Evolutionary conservation across 441 rosid species (phyloP).

Genomic region (Jatropha multifida): DNA sequence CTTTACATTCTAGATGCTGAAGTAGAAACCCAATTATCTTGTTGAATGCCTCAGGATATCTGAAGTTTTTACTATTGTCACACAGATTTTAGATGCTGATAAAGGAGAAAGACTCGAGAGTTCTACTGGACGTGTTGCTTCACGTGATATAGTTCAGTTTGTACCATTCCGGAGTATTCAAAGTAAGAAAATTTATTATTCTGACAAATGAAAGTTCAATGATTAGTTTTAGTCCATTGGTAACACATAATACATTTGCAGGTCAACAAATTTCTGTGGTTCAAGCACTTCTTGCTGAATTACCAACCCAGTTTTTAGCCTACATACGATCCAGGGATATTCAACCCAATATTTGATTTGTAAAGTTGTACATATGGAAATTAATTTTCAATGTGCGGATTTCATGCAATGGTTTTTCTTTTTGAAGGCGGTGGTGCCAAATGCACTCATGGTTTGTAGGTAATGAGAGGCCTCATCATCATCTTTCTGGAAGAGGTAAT

Average conservation of each 20-base stretch:
- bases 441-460: slow-evolving; percentile 10
- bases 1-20: background rate
- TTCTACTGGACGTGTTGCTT: slow-evolving; percentile 74
- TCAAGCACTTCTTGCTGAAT: slow-evolving; percentile 77
- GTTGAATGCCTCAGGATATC: background rate
- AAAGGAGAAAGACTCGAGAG: slow-evolving; percentile 88
- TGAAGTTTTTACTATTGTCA: background rate
- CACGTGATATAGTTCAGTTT: slow-evolving; percentile 91
- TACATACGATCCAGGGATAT: slow-evolving; percentile 70
- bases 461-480: slow-evolving; percentile 1
- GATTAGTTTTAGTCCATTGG: background rate
- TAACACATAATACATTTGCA: slow-evolving; percentile 30
- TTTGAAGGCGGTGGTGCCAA: slow-evolving; percentile 14
- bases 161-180: slow-evolving; percentile 74
- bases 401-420: slow-evolving; percentile 25
- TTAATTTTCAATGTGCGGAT: slow-evolving; percentile 12
- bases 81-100: slow-evolving; percentile 79
- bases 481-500: slow-evolving; percentile 1
- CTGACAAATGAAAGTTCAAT: background rate
- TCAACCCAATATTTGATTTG: slow-evolving; percentile 43
- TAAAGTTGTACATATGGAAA: slow-evolving; percentile 36
- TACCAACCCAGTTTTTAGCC: slow-evolving; percentile 76
- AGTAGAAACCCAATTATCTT: background rate
- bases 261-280: slow-evolving; percentile 75
- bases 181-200: slow-evolving; percentile 43